Conservation (phyloP, 495 filamentous ascomycete species). For the Corynascus novoguineensis region DNA sequence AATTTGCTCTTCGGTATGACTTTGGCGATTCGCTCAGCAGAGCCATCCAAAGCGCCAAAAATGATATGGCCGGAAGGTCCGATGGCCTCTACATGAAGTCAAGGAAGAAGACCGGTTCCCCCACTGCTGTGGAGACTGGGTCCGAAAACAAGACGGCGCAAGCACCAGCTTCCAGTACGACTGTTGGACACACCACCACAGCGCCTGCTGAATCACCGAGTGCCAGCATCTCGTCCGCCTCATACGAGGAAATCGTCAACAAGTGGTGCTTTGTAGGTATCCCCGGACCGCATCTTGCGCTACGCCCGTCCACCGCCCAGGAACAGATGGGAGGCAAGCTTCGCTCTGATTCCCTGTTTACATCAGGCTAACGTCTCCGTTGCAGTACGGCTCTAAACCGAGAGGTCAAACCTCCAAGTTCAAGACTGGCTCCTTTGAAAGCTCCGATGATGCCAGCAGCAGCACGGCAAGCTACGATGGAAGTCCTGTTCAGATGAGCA, state of each 20-base stretch:
- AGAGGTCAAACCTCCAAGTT: constrained; percentile 34
- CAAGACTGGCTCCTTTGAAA: constrained; percentile 26
- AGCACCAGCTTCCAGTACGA: constrained; percentile 9
- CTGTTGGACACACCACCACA: constrained; percentile 10
- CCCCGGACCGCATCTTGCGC: constrained; percentile 21
- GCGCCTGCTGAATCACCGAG: constrained; percentile 35
- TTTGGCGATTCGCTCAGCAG: constrained; percentile 82
- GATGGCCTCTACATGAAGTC: constrained; percentile 50
- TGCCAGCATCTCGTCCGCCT: constrained; percentile 63
- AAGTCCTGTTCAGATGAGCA: constrained; percentile 31
- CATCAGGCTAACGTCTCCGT: constrained; percentile 20
- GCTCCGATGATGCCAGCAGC: constrained; percentile 30
- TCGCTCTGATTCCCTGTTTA: neutral
- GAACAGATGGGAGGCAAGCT: constrained; percentile 27
- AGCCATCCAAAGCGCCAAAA: constrained; percentile 67
- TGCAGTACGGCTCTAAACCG: constrained; percentile 44
- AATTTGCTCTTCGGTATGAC: constrained; percentile 90
- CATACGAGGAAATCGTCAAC: constrained; percentile 90
- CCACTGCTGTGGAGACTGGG: neutral
- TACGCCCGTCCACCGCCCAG: constrained; percentile 23
- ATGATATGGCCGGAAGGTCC: constrained; percentile 43
- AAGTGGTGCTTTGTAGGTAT: constrained; percentile 98
- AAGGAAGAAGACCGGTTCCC: constrained; percentile 29
- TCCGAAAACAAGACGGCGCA: constrained; percentile 1
- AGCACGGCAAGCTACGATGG: constrained; percentile 34